Evolutionary conservation across 441 rosid species (phyloP).

Genomic region (Adansonia madagascariensis): DNA sequence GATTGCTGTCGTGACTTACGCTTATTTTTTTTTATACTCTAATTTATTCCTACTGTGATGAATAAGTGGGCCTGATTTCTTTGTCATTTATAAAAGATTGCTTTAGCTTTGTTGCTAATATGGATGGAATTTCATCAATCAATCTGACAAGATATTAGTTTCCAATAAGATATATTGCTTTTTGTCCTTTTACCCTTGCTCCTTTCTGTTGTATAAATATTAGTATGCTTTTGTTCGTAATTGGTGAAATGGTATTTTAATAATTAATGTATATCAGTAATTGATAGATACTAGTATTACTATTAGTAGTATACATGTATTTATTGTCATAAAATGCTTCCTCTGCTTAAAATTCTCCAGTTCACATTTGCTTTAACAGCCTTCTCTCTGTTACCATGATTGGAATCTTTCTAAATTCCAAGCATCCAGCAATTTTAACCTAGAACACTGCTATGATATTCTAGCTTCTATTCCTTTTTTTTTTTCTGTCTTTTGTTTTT

Average conservation of each 20-base stretch:
- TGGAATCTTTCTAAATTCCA: neutral
- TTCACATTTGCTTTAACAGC: neutral
- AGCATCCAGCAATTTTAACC: neutral
- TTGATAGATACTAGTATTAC: neutral
- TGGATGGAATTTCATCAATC: neutral
- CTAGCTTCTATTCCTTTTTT: neutral
- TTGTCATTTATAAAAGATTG: neutral
- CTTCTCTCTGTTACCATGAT: neutral
- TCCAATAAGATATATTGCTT: neutral
- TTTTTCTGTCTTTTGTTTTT: neutral
- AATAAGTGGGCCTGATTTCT: neutral
- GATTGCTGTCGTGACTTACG: neutral
- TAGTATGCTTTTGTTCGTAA: neutral
- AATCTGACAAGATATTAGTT: neutral
- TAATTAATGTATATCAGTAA: neutral
- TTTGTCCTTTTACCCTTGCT: neutral
- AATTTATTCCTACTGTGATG: neutral
- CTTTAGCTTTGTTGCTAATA: neutral
- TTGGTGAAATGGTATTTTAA: neutral
- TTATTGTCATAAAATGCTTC: neutral
- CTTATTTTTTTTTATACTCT: neutral
- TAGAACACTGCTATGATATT: conserved; percentile 19
- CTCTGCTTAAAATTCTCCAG: neutral
- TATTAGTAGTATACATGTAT: neutral
- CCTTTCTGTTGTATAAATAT: neutral